Conservation (phyloP, 305 asterid species). For the Fraxinus ornus region DNA sequence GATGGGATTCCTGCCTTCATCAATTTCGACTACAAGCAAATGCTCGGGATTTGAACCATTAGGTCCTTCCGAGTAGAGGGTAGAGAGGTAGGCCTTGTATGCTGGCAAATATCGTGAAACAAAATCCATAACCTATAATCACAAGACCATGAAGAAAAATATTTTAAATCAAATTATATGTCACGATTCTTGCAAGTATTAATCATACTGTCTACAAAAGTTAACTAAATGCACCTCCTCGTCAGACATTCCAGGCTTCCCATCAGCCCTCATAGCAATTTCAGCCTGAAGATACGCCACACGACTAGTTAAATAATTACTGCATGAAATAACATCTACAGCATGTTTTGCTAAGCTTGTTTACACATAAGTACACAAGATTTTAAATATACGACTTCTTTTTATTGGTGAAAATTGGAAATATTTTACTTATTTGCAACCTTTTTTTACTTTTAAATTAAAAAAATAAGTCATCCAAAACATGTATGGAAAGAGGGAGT, state of each 20-base stretch:
- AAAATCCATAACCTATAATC: constrained; percentile 70
- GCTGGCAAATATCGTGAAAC: constrained; percentile 95
- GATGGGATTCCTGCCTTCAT: constrained; percentile 94
- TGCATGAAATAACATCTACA: not conserved
- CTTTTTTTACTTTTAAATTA: not conserved
- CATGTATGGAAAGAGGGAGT: not conserved
- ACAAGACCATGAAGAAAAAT: constrained; percentile 1
- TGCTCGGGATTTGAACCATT: constrained; percentile 75
- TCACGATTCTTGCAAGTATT: not conserved
- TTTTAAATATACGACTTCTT: not conserved
- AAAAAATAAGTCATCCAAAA: not conserved
- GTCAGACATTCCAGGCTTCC: constrained; percentile 81
- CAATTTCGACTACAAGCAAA: constrained; percentile 68
- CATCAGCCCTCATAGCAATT: constrained; percentile 86
- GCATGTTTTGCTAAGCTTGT: not conserved
- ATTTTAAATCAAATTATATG: not conserved
- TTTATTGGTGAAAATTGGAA: not conserved
- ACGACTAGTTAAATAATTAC: constrained; percentile 20
- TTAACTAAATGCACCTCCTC: constrained; percentile 59
- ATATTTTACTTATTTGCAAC: not conserved
- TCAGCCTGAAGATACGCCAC: constrained; percentile 65
- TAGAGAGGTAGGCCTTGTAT: constrained; percentile 92
- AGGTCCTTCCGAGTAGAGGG: constrained; percentile 92
- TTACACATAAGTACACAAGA: not conserved
- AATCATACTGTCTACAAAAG: not conserved